A percentile compares a stretch with the other conserved stretches of the same genome.
These are phyloP conservation scores for Pseudocercospora fuligena DNA, from an alignment of 2,329 filamentous ascomycete genomes.

Conservation along the genomic window DNA sequence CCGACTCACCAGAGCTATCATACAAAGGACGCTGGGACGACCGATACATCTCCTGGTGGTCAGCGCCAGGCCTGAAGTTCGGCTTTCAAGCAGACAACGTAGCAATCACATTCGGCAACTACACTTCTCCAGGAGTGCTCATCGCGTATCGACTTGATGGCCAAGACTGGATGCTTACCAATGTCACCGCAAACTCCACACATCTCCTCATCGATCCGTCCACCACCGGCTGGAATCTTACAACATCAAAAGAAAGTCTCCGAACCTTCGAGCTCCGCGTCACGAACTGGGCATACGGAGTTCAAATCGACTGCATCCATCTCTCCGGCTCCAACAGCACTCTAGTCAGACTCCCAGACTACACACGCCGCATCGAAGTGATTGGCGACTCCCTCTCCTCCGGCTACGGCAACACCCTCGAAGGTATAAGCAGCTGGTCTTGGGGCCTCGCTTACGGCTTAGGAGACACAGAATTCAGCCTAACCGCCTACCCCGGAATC, in stretches of 20 bases:
- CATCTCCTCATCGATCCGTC: constrained; percentile 59
- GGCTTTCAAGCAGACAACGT: constrained; percentile 60
- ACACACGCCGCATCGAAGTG: constrained; percentile 47
- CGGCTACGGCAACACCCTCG: constrained; percentile 64
- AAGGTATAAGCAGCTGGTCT: constrained; percentile 61
- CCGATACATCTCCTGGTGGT: constrained; percentile 59
- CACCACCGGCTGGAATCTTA: constrained; percentile 53
- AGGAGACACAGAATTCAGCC: constrained; percentile 62
- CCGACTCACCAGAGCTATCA: constrained; percentile 59
- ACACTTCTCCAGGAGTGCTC: constrained; percentile 56
- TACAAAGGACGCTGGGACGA: constrained; percentile 69
- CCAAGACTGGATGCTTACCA: constrained; percentile 65
- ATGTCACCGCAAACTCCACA: constrained; percentile 61
- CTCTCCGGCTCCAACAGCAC: constrained; percentile 48
- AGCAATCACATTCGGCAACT: constrained; percentile 59
- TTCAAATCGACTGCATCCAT: constrained; percentile 61
- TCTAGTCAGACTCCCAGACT: constrained; percentile 51
- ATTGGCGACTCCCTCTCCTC: constrained; percentile 57
- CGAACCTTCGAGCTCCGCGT: constrained; percentile 63
- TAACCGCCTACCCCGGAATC: constrained; percentile 64
- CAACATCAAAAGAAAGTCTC: constrained; percentile 47
- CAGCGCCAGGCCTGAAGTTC: constrained; percentile 59
- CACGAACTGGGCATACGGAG: constrained; percentile 65
- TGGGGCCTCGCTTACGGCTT: constrained; percentile 62
- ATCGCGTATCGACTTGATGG: constrained; percentile 64